Evolutionary conservation across 306 rosid genomes (phyloP).

Genomic region (Purshia tridentata): DNA sequence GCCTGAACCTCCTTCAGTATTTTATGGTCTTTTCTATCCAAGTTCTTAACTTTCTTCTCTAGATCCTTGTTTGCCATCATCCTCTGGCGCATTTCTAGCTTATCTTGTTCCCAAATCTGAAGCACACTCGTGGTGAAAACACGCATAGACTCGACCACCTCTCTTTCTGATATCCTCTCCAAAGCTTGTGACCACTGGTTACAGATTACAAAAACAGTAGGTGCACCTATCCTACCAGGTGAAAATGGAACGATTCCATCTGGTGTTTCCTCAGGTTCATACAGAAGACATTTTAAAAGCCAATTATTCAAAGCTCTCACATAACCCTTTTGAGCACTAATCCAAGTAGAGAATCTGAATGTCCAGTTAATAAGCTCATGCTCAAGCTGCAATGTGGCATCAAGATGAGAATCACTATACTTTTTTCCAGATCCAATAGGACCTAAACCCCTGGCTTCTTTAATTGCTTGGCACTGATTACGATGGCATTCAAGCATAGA

Average conservation of each 20-base stretch:
- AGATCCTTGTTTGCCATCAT: constrained; percentile 69
- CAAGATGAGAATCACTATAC: constrained; percentile 57
- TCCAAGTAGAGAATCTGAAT: constrained; percentile 74
- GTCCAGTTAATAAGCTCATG: constrained; percentile 93
- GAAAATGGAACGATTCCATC: constrained; percentile 93
- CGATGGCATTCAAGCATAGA: constrained; percentile 94
- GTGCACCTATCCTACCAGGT: constrained; percentile 92
- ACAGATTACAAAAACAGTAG: constrained; percentile 85
- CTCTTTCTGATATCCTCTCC: constrained; percentile 85
- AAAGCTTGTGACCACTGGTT: constrained; percentile 95
- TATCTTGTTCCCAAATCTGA: constrained; percentile 88
- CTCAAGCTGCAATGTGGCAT: constrained; percentile 71
- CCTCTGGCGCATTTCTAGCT: constrained; percentile 65
- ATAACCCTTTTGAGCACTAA: constrained; percentile 82
- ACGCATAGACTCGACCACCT: constrained; percentile 83
- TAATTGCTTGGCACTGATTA: constrained; percentile 69
- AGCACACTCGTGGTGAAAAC: constrained; percentile 67
- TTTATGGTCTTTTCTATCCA: constrained; percentile 88
- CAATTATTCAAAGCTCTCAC: constrained; percentile 85
- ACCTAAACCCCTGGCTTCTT: constrained; percentile 87
- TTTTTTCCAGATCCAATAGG: constrained; percentile 74
- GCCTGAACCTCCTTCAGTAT: constrained; percentile 83
- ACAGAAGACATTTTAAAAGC: constrained; percentile 75
- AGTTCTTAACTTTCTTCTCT: constrained; percentile 64
- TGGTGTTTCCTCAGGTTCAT: constrained; percentile 87